phyloP scores from a whole-genome alignment of 352 stramenopile genomes.

The Pythium aquatile region DNA sequence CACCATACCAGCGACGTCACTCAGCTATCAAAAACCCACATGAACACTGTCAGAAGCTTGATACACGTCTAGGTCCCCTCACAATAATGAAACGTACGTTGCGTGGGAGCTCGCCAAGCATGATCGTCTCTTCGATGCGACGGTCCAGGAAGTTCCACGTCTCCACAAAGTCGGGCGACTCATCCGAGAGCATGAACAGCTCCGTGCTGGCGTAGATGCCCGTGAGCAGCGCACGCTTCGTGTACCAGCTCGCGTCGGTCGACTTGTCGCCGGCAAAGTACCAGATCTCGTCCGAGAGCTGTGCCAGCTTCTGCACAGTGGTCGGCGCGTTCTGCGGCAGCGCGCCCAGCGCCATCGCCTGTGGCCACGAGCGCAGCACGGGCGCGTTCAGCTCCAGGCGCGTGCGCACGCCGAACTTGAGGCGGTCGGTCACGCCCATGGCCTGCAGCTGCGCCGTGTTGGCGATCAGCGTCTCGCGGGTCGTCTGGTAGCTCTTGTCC shows the following conservation, averaged over 20 bases:
- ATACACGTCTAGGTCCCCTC: neutral
- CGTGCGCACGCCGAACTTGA: constrained; percentile 77
- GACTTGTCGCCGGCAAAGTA: constrained; percentile 87
- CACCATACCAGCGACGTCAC: constrained; percentile 74
- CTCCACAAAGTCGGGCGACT: constrained; percentile 67
- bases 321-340: constrained; percentile 69
- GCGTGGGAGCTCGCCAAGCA: constrained; percentile 72
- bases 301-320: constrained; percentile 69
- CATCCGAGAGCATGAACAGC: constrained; percentile 83
- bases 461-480: constrained; percentile 55
- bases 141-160: constrained; percentile 84
- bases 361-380: constrained; percentile 60
- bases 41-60: neutral
- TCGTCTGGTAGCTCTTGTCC: constrained; percentile 61
- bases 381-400: constrained; percentile 66
- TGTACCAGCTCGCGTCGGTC: constrained; percentile 83
- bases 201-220: constrained; percentile 81
- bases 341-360: constrained; percentile 80
- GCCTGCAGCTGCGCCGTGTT: constrained; percentile 60
- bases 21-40: constrained; percentile 34
- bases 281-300: constrained; percentile 84
- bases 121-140: constrained; percentile 78
- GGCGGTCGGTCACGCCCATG: constrained; percentile 73
- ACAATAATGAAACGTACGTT: constrained; percentile 50
- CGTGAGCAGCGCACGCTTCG: constrained; percentile 77